These are phyloP conservation scores for Podosphaera leucotricha DNA, from an alignment of 2,329 filamentous ascomycete species.

Conservation along the genomic window DNA sequence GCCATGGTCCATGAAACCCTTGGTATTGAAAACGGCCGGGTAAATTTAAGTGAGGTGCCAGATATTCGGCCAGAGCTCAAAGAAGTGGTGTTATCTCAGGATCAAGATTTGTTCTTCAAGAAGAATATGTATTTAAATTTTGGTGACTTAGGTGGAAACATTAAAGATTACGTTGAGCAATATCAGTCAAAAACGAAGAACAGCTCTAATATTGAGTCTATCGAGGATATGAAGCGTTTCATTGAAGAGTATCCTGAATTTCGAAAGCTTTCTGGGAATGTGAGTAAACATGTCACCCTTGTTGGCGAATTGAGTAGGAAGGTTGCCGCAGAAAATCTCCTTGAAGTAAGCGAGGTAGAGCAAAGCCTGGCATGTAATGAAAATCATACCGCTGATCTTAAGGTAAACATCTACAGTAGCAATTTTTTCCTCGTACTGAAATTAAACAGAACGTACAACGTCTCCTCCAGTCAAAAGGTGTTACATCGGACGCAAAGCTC, in stretches of 20 bases:
- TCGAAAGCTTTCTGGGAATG: conserved; percentile 85
- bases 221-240: conserved; percentile 96
- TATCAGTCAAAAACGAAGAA: conserved; percentile 97
- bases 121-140: conserved; percentile 99
- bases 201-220: conserved; percentile 87
- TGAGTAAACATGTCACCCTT: conserved; percentile 93
- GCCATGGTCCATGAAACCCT: conserved; percentile 98
- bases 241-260: conserved; percentile 98
- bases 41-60: conserved; percentile 63
- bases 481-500: conserved; percentile 65
- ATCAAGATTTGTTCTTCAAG: conserved; percentile 95
- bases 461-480: conserved; percentile 56
- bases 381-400: conserved; percentile 78
- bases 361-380: conserved; percentile 95
- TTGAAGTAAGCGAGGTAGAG: conserved; percentile 95
- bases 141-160: conserved; percentile 80
- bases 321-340: conserved; percentile 60
- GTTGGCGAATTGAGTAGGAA: conserved; percentile 81
- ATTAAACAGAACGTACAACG: conserved; percentile 49
- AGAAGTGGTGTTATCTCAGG: conserved; percentile 85
- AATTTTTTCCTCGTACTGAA: conserved; percentile 8
- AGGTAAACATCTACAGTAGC: conserved; percentile 28
- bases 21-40: conserved; percentile 84
- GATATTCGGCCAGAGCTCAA: conserved; percentile 70
- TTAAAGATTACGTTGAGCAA: conserved; percentile 96